phyloP scores from a whole-genome alignment of 441 rosid genomes.

The Sinapis alba region DNA sequence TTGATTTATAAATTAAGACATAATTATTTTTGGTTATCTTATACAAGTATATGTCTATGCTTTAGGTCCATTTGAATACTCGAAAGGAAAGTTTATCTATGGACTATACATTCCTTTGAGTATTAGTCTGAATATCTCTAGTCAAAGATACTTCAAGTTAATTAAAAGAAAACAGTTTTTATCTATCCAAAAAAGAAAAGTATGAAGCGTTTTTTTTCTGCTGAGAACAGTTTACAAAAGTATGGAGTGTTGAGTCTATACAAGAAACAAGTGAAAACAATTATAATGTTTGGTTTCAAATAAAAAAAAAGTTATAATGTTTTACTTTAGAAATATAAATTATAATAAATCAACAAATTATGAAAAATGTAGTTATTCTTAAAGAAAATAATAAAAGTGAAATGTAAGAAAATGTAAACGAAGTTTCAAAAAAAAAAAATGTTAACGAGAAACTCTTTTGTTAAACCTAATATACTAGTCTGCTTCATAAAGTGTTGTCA shows the following conservation, averaged over 20 bases:
- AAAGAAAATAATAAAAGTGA: neutral
- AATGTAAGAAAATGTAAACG: conserved; percentile 1
- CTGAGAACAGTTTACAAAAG: neutral
- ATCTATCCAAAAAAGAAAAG: conserved; percentile 25
- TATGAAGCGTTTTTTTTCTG: neutral
- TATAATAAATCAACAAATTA: neutral
- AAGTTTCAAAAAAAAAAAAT: too few relatives aligned
- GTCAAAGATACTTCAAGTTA: too few relatives aligned
- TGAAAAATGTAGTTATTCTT: neutral
- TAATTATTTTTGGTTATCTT: too few relatives aligned
- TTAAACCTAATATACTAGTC: neutral
- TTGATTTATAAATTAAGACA: too few relatives aligned
- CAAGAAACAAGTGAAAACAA: conserved; percentile 35
- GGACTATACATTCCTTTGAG: too few relatives aligned
- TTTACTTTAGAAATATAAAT: neutral
- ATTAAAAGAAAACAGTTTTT: too few relatives aligned
- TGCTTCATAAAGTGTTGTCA: neutral
- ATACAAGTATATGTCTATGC: too few relatives aligned
- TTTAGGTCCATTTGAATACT: too few relatives aligned
- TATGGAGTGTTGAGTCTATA: conserved; percentile 17
- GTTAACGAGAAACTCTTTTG: neutral
- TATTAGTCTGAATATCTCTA: too few relatives aligned
- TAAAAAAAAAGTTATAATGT: neutral
- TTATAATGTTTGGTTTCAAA: too few relatives aligned
- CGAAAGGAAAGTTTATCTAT: too few relatives aligned